Evolutionary conservation across 176 grass and related monocot species (phyloP).

Genomic region (Aegilops speltoides): DNA sequence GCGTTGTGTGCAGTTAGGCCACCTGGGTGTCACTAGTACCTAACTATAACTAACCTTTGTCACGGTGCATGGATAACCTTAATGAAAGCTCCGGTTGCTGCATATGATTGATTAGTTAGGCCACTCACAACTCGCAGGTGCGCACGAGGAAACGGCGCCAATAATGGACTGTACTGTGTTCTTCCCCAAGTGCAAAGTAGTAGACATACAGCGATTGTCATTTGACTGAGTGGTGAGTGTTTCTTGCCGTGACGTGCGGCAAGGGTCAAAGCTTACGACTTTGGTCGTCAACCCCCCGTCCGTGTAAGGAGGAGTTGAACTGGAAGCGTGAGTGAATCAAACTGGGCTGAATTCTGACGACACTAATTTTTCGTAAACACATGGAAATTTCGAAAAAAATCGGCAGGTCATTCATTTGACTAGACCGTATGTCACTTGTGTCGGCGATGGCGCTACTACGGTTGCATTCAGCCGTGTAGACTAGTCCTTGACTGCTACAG

Average conservation of each 20-base stretch:
- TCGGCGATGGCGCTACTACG: background rate
- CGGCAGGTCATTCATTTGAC: background rate
- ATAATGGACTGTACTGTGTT: background rate
- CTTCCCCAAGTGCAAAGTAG: background rate
- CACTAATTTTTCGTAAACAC: background rate
- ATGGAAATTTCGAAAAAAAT: background rate
- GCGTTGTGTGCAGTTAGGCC: constrained; percentile 1
- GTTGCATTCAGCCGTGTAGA: background rate
- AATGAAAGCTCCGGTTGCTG: background rate
- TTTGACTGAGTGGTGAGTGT: background rate
- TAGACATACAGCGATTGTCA: background rate
- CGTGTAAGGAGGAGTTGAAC: too few relatives aligned
- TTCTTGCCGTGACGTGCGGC: background rate
- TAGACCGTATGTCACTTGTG: background rate
- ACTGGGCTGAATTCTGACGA: background rate
- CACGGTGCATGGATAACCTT: background rate
- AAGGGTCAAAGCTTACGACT: background rate
- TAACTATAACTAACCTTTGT: constrained; percentile 18
- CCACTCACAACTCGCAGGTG: background rate
- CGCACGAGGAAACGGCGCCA: background rate
- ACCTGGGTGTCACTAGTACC: constrained; percentile 15
- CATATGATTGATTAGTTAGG: constrained; percentile 16
- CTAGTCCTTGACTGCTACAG: too few relatives aligned
- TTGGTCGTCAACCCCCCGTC: background rate
- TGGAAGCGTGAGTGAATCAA: background rate